These are phyloP conservation scores for Cotoneaster glaucophyllus DNA, from an alignment of 306 rosid species.

Conservation along the genomic window DNA sequence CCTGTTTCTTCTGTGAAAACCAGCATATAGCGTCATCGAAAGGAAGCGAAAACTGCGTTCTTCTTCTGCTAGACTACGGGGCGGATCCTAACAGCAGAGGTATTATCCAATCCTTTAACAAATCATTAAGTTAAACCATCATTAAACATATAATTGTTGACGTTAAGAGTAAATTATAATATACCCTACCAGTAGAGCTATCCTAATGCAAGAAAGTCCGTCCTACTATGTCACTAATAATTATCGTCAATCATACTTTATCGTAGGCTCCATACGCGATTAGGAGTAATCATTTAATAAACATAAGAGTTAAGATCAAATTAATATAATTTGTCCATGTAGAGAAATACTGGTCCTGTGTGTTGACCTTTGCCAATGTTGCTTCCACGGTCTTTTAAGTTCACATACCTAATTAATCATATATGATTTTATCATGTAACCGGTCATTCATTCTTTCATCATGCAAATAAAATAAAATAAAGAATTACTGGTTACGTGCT, in stretches of 20 bases:
- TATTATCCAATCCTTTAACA: slow-evolving; percentile 11
- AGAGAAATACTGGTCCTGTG: not conserved
- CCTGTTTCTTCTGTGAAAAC: not conserved
- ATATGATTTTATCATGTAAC: too few relatives aligned
- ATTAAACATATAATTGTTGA: not conserved
- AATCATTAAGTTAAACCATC: not conserved
- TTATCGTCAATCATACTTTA: not conserved
- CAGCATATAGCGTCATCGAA: slow-evolving; percentile 75
- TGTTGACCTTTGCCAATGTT: not conserved
- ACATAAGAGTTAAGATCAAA: not conserved
- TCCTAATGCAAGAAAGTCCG: not conserved
- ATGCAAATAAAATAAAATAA: too few relatives aligned
- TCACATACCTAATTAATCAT: not conserved
- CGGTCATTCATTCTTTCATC: too few relatives aligned
- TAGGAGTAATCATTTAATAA: not conserved
- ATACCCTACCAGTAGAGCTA: too few relatives aligned
- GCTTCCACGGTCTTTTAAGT: not conserved
- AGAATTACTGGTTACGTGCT: too few relatives aligned
- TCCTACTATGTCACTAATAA: not conserved
- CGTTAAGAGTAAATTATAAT: not conserved
- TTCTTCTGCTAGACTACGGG: slow-evolving; percentile 58
- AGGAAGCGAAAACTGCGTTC: slow-evolving; percentile 68
- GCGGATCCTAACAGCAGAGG: slow-evolving; percentile 80
- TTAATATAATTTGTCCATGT: not conserved
- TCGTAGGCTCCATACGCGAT: not conserved